Evolutionary conservation across 176 grass and related monocot genomes (phyloP).

Genomic region (Avena insularis): DNA sequence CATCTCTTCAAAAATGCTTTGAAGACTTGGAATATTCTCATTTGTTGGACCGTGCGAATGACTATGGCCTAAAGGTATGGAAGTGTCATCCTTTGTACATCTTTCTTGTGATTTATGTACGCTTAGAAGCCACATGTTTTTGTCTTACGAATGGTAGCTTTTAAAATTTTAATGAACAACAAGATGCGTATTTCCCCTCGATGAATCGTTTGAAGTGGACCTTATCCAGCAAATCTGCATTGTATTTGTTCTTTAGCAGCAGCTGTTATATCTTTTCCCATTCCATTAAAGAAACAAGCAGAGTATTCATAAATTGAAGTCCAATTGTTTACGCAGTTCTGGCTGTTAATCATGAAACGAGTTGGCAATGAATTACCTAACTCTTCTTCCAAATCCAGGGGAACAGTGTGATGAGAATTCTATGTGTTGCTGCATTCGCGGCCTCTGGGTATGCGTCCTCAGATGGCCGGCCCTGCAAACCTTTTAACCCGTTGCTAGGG

Average conservation of each 20-base stretch:
- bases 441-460: constrained; percentile 67
- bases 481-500: constrained; percentile 65
- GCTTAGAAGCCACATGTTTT: background rate
- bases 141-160: background rate
- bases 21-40: constrained; percentile 70
- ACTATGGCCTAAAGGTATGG: constrained; percentile 50
- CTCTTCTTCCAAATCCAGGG: constrained; percentile 47
- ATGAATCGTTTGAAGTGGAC: background rate
- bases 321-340: background rate
- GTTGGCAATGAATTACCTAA: background rate
- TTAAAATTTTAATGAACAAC: background rate
- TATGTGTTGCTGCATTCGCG: constrained; percentile 67
- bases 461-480: constrained; percentile 61
- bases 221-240: background rate
- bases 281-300: background rate
- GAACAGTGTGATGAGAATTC: constrained; percentile 63
- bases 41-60: constrained; percentile 59
- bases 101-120: constrained; percentile 1
- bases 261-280: background rate
- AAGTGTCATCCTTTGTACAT: constrained; percentile 26
- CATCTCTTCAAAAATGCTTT: constrained; percentile 73
- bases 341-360: background rate
- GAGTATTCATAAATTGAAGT: background rate
- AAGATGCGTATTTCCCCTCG: background rate
- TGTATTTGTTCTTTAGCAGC: background rate